A percentile compares a stretch with the other conserved stretches of the same genome.
Conservation (phyloP, 2,329 filamentous ascomycete species). For the Fulvia fulva region DNA sequence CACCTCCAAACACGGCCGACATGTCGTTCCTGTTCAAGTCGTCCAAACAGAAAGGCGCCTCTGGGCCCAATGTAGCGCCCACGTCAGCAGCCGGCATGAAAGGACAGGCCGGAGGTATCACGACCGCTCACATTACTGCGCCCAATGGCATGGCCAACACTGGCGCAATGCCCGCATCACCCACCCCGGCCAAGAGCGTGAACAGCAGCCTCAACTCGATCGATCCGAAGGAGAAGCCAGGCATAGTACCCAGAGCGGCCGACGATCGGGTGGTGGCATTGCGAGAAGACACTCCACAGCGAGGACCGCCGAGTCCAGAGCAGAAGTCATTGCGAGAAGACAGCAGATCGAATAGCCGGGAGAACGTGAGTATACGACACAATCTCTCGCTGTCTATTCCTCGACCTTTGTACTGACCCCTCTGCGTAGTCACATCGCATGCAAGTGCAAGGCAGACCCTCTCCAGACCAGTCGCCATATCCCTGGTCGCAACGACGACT, state of each 20-base stretch:
- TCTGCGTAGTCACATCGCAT: conserved; percentile 22
- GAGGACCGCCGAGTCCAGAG: conserved; percentile 19
- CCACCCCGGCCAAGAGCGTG: conserved; percentile 67
- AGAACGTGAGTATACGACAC: conserved; percentile 18
- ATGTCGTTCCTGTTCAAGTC: conserved; percentile 54
- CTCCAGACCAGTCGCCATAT: conserved; percentile 76
- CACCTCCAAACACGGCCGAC: neutral
- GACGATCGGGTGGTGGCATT: conserved; percentile 16
- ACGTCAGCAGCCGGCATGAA: conserved; percentile 52
- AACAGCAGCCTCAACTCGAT: conserved; percentile 43
- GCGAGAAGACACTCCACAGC: conserved; percentile 12
- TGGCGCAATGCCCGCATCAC: conserved; percentile 29
- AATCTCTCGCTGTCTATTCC: neutral
- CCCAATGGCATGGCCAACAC: conserved; percentile 42
- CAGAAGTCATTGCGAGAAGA: conserved; percentile 25
- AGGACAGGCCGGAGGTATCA: conserved; percentile 49
- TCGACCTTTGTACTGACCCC: neutral
- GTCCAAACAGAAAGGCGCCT: conserved; percentile 33
- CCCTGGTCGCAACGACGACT: conserved; percentile 91
- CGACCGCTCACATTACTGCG: conserved; percentile 39
- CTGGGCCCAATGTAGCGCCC: conserved; percentile 19
- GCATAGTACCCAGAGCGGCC: conserved; percentile 9
- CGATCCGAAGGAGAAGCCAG: conserved; percentile 14
- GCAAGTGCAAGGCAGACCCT: conserved; percentile 30
- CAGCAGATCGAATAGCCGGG: conserved; percentile 25